Conservation (phyloP, 768 basidiomycete species). For the Russula emetica region DNA sequence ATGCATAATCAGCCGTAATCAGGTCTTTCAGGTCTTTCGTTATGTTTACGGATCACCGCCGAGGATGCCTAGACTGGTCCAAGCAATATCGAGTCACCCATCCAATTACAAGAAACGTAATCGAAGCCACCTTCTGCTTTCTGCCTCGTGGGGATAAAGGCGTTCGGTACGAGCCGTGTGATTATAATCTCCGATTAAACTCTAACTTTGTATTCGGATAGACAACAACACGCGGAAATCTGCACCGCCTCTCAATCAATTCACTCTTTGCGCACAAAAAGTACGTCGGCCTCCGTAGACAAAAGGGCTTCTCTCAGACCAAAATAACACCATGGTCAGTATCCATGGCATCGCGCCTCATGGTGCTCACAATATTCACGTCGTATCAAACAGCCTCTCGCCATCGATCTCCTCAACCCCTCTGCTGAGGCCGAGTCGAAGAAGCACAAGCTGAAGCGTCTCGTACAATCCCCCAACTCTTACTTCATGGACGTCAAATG, state of each 20-base stretch:
- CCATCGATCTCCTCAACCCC: slow-evolving; percentile 96
- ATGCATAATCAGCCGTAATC: background rate
- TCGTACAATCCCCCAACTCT: slow-evolving; percentile 97
- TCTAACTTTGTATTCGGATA: slow-evolving; percentile 23
- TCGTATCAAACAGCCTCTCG: slow-evolving; percentile 68
- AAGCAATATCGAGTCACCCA: background rate
- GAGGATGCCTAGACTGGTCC: background rate
- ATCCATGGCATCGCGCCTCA: background rate
- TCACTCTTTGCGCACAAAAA: slow-evolving; percentile 10
- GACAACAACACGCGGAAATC: slow-evolving; percentile 10
- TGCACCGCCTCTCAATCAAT: background rate
- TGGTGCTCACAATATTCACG: background rate
- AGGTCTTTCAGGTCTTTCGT: background rate
- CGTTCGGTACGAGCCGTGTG: background rate
- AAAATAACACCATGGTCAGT: slow-evolving; percentile 23
- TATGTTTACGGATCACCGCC: background rate
- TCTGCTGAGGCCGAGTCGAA: slow-evolving; percentile 78
- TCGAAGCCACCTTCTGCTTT: background rate
- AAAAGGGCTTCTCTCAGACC: slow-evolving; percentile 5
- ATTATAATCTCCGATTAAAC: slow-evolving; percentile 21
- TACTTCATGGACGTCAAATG: slow-evolving; percentile 99
- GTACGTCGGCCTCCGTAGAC: slow-evolving; percentile 2
- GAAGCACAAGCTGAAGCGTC: slow-evolving; percentile 98
- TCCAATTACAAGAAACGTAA: background rate
- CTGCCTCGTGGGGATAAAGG: slow-evolving; percentile 11